phyloP scores from a whole-genome alignment of 2,329 filamentous ascomycete species.

The Xylariales sp. region DNA sequence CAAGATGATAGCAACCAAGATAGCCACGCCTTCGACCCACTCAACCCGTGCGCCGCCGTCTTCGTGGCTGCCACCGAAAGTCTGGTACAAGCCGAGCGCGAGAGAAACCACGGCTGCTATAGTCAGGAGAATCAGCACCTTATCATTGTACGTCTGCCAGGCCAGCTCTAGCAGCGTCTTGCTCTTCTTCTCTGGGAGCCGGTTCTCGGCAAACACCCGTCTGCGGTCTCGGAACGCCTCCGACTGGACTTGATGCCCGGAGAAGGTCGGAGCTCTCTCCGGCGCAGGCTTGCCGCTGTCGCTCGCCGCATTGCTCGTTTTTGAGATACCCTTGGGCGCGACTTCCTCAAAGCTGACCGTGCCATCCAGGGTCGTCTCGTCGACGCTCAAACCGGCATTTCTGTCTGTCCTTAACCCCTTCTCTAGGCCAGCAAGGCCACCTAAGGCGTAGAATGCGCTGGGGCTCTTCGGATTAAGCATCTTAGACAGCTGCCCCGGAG shows the following conservation, averaged over 20 bases:
- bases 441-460: slow-evolving; percentile 74
- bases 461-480: slow-evolving; percentile 87
- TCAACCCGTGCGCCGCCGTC: slow-evolving; percentile 52
- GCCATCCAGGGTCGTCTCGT: slow-evolving; percentile 66
- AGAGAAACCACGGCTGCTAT: slow-evolving; percentile 69
- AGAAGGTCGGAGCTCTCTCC: slow-evolving; percentile 9
- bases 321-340: slow-evolving; percentile 33
- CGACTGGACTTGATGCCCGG: too few species aligned
- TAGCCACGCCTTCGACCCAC: slow-evolving; percentile 79
- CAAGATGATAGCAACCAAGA: slow-evolving; percentile 74
- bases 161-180: slow-evolving; percentile 70
- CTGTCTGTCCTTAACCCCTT: slow-evolving; percentile 72
- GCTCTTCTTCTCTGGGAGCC: slow-evolving; percentile 68
- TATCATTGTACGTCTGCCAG: slow-evolving; percentile 83
- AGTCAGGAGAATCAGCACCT: slow-evolving; percentile 69
- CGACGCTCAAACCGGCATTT: slow-evolving; percentile 67
- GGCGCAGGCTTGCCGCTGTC: slow-evolving; percentile 15
- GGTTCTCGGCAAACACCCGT: slow-evolving; percentile 68
- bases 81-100: slow-evolving; percentile 71
- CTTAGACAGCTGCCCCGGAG: slow-evolving; percentile 78
- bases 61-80: slow-evolving; percentile 51
- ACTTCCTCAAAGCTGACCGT: slow-evolving; percentile 69
- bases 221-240: slow-evolving; percentile 62
- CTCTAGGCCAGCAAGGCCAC: slow-evolving; percentile 76
- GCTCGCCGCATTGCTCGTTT: slow-evolving; percentile 27